These are phyloP conservation scores for Mucor indicus DNA, from an alignment of 371 early-diverging fungal genomes.

Conservation along the genomic window DNA sequence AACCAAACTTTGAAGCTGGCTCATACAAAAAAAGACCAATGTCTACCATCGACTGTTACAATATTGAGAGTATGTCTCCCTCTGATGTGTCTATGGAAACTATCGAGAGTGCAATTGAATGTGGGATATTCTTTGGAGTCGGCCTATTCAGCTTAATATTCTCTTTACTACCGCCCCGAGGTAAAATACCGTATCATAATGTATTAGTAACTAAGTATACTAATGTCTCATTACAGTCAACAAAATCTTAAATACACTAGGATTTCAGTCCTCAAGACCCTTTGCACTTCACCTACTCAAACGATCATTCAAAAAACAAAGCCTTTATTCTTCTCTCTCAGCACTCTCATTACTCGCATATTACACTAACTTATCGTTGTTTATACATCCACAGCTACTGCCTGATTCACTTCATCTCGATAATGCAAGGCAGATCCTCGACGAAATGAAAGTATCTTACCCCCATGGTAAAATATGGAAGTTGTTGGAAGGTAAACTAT, in stretches of 20 bases:
- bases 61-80: background rate
- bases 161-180: slow-evolving; percentile 45
- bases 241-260: slow-evolving; percentile 41
- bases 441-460: slow-evolving; percentile 36
- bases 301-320: slow-evolving; percentile 31
- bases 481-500: slow-evolving; percentile 43
- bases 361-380: slow-evolving; percentile 46
- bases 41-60: background rate
- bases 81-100: background rate
- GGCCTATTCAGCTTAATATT: slow-evolving; percentile 47
- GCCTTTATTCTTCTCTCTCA: slow-evolving; percentile 38
- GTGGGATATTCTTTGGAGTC: slow-evolving; percentile 46
- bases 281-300: slow-evolving; percentile 44
- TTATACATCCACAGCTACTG: slow-evolving; percentile 41
- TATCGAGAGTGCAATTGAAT: slow-evolving; percentile 30
- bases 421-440: slow-evolving; percentile 28
- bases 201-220: no score
- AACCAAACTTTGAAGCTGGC: background rate
- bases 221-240: slow-evolving; percentile 27
- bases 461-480: slow-evolving; percentile 45
- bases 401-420: slow-evolving; percentile 37
- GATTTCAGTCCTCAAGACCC: slow-evolving; percentile 48
- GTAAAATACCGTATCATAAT: slow-evolving; percentile 8
- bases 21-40: slow-evolving; percentile 1
- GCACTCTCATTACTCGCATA: slow-evolving; percentile 41